Conservation (phyloP, 2,329 filamentous ascomycete genomes). For the Arthroderma sp. region DNA sequence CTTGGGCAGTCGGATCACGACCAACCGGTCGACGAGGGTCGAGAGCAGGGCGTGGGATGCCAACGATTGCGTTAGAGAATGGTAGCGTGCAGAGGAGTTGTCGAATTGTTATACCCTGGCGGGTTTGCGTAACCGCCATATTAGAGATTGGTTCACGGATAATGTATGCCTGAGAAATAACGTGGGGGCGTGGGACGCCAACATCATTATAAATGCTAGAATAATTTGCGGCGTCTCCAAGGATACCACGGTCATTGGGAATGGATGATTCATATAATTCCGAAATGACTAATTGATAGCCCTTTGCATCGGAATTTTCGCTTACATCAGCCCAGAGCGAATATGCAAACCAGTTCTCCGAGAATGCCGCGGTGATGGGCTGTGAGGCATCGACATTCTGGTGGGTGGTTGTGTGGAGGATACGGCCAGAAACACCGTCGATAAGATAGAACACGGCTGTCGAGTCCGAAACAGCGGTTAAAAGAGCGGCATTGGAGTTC, state of each 20-base stretch:
- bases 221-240: constrained; percentile 56
- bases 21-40: constrained; percentile 79
- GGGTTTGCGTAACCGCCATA: constrained; percentile 74
- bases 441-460: constrained; percentile 64
- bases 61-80: constrained; percentile 58
- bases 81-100: constrained; percentile 70
- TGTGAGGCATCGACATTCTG: constrained; percentile 60
- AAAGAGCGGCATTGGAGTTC: constrained; percentile 69
- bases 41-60: constrained; percentile 63
- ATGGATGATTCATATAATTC: constrained; percentile 82
- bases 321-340: constrained; percentile 51
- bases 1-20: constrained; percentile 65
- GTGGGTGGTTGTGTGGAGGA: constrained; percentile 60
- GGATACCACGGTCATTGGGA: constrained; percentile 70
- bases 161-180: constrained; percentile 67
- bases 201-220: constrained; percentile 61
- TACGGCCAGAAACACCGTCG: constrained; percentile 70
- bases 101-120: constrained; percentile 78
- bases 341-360: constrained; percentile 94
- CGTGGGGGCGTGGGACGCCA: constrained; percentile 52
- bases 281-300: constrained; percentile 71
- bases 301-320: constrained; percentile 47
- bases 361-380: constrained; percentile 61
- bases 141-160: constrained; percentile 65
- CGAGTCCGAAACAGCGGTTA: constrained; percentile 53